phyloP scores from a whole-genome alignment of 1,284 basidiomycete genomes.

The Pascua guehoae region DNA sequence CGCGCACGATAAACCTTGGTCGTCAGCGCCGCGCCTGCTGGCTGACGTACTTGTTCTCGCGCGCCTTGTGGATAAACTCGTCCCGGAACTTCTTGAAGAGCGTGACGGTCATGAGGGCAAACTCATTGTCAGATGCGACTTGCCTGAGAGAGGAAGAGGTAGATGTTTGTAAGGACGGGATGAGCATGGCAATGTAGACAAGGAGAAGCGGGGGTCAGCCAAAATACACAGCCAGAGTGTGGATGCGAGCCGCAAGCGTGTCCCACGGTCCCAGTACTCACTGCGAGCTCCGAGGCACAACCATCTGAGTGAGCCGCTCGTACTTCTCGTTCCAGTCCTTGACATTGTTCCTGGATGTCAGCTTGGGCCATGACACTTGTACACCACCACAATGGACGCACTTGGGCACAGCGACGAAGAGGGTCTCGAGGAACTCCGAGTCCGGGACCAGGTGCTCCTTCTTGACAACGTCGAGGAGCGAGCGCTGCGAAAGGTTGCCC shows the following conservation, averaged over 20 bases:
- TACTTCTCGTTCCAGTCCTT: conserved; percentile 91
- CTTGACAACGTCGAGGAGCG: conserved; percentile 79
- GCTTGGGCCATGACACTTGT: neutral
- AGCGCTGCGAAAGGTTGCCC: conserved; percentile 87
- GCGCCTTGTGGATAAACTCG: conserved; percentile 87
- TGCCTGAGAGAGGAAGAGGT: conserved; percentile 41
- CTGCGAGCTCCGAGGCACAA: conserved; percentile 92
- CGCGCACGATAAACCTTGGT: conserved; percentile 77
- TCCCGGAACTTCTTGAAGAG: conserved; percentile 89
- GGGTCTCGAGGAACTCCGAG: conserved; percentile 90
- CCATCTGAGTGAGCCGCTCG: conserved; percentile 81
- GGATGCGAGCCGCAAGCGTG: too few species aligned
- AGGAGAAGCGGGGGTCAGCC: neutral
- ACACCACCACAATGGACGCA: conserved; percentile 39
- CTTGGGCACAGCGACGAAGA: conserved; percentile 93
- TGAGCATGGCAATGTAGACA: neutral
- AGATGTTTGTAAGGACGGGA: neutral
- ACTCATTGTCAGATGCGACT: conserved; percentile 84
- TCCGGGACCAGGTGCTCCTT: conserved; percentile 69
- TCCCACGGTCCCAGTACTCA: conserved; percentile 48
- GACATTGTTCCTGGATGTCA: conserved; percentile 60
- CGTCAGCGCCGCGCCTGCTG: too few species aligned
- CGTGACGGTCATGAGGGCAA: conserved; percentile 78
- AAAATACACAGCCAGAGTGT: too few species aligned
- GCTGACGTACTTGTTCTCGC: conserved; percentile 78